Percentiles rank a stretch among this genome's conserved stretches.
These are phyloP conservation scores for Wickerhamiella shivajii DNA, from an alignment of 805 yeast genomes.

Conservation along the genomic window DNA sequence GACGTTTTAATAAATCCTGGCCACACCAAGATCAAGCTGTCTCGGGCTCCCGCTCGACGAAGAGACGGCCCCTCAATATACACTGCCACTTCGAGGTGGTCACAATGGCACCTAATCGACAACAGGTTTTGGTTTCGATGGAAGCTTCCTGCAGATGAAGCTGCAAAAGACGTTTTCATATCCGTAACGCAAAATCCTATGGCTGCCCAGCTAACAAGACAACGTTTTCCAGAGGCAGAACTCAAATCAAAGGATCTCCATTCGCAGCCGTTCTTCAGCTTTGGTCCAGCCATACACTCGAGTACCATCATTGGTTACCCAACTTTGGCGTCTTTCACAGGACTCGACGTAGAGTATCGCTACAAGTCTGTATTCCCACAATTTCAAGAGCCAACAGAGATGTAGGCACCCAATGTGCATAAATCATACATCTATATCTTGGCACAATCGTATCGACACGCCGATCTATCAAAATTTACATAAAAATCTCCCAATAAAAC, in stretches of 20 bases:
- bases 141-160: slow-evolving; percentile 7
- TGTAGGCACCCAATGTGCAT: too few species aligned
- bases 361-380: slow-evolving; percentile 9
- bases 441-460: too few species aligned
- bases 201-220: too few species aligned
- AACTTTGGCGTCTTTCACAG: slow-evolving; percentile 8
- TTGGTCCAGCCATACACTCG: slow-evolving; percentile 7
- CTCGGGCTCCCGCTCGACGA: too few species aligned
- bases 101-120: slow-evolving; percentile 14
- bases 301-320: slow-evolving; percentile 15
- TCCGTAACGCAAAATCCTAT: not conserved
- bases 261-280: slow-evolving; percentile 15
- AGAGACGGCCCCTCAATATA: slow-evolving; percentile 2
- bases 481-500: too few species aligned
- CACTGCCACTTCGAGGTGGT: slow-evolving; percentile 12
- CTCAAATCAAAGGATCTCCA: not conserved
- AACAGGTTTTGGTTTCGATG: slow-evolving; percentile 17
- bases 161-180: not conserved
- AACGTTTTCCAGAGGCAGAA: slow-evolving; percentile 4
- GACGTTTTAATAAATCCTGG: too few species aligned
- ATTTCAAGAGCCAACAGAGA: too few species aligned
- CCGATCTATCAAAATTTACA: too few species aligned
- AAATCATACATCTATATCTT: too few species aligned
- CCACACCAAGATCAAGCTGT: too few species aligned
- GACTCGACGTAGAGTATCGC: slow-evolving; percentile 11